Base-by-base conservation (phyloP, 306 rosid species). In the Biancaea sappan region DNA sequence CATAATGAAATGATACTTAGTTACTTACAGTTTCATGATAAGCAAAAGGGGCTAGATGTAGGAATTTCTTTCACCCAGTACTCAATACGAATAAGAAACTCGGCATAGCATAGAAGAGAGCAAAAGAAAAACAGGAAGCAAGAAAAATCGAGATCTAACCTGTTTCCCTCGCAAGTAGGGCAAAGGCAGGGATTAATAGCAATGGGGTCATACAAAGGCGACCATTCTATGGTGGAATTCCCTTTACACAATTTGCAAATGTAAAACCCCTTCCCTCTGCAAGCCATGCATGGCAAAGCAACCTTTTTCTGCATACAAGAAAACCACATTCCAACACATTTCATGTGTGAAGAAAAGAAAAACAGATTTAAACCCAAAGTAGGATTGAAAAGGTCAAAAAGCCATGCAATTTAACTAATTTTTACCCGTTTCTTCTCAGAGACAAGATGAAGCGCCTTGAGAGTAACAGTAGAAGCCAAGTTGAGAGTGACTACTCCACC, bases 181-280 rank as follows among this genome's bases (percentile, higher is more conserved):
- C 99, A 95, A 53, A 92, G 83, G 56, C 98, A 95, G 0, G 99
- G 98, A 79, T 92, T 95, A 69, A 95, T 87, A 73, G 93, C 97
- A 72, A 95, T 52, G 14, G 99, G 99, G 71, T 88, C 99, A 24
- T 66, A 85, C 91, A 92, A 75, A 4, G 98, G 96, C 14, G 98
- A 92, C 98, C 98, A 92, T 47, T 88, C 58, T 57, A 94, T 80
- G 48, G 87, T 86, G 12, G 93, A 80, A 53, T 92, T 92, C 50
- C 97, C 97, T 25, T 83, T 64, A 81, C 99, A 94, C 43, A 94
- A 63, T 83, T 87, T 94, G 92, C 99, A 94, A 19, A 88, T 79
- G 54, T 88, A 88, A 76, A 92, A 92, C 46, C 98, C 96, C 77
- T 92, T 92, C 21, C 98, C 94, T 75, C 87, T 82, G 73, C 98